Evolutionary conservation across 345 rosid species (phyloP), one percentile per base, ranked within the genome.

Genomic region (Lepidium sativum): DNA sequence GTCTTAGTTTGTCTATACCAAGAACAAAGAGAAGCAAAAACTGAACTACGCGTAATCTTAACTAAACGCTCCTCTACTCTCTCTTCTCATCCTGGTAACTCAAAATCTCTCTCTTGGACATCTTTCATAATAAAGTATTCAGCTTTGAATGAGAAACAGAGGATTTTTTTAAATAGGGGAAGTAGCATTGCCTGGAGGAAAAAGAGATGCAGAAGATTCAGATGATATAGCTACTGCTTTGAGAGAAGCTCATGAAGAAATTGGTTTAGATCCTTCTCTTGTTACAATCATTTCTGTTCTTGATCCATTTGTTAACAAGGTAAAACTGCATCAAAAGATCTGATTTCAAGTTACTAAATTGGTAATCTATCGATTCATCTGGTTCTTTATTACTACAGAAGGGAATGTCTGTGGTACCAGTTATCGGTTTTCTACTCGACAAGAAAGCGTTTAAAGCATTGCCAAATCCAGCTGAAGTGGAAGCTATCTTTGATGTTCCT

Each of bases 231-330:
- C 66, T 10, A 85, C 84, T 2, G 87, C 91, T 0, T 78, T 79
- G 41, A 79, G 91, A 72, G 91, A 85, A 74, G 91, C 91, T 37
- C 67, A 70, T 34, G 91, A 85, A 71, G 87, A 85, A 70, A 85
- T 85, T 4, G 84, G 87, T 21, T 66, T 85, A 73, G 86, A 82
- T 49, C 80, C 86, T 60, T 74, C 81, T 15, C 84, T 79, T 68
- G 83, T 83, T 56, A 66, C 78, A 29, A 69, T 81, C 12, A 58
- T 78, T 16, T 55, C 84, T 23, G 66, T 72, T 60, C 81, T 85
- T 47, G 60, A 79, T 27, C 79, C 89, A 40, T 71, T 77, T 65
- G 44, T 75, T 33, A 57, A 70, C 33, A 78, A 76, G 89, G 86
- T 84, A 20, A 38, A n/a, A 13, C 4, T 23, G 14, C 10, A 69